phyloP scores from a whole-genome alignment of 768 basidiomycete species.

The Pleurotus platypus region DNA sequence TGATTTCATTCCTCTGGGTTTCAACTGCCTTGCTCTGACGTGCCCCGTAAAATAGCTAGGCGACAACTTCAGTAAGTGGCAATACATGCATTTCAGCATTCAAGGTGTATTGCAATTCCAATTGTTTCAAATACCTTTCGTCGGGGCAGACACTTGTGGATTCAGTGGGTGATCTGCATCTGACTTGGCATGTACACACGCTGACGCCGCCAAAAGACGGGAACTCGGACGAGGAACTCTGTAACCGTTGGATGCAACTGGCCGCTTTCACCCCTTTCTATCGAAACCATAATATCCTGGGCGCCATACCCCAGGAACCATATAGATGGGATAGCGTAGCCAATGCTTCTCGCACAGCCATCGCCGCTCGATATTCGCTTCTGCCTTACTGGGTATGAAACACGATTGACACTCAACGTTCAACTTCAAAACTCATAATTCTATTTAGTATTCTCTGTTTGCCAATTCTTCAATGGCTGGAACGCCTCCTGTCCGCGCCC shows the following conservation, averaged over 20 bases:
- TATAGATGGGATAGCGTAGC: slow-evolving; percentile 82
- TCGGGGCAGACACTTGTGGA: slow-evolving; percentile 77
- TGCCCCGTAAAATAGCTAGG: slow-evolving; percentile 46
- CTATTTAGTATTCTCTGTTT: slow-evolving; percentile 62
- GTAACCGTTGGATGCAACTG: slow-evolving; percentile 86
- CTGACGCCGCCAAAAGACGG: neutral
- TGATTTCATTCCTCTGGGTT: neutral
- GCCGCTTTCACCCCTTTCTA: slow-evolving; percentile 81
- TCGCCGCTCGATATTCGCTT: slow-evolving; percentile 65
- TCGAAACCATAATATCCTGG: slow-evolving; percentile 69
- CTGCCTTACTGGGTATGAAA: slow-evolving; percentile 70
- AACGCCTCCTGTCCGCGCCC: slow-evolving; percentile 68
- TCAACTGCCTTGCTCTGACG: neutral
- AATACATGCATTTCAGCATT: slow-evolving; percentile 66
- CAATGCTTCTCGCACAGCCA: slow-evolving; percentile 67
- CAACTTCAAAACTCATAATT: neutral
- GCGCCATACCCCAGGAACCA: slow-evolving; percentile 74
- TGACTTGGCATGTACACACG: neutral
- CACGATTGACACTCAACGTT: slow-evolving; percentile 15
- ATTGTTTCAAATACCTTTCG: slow-evolving; percentile 79
- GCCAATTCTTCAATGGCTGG: slow-evolving; percentile 62
- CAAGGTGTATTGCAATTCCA: slow-evolving; percentile 82
- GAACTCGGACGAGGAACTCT: slow-evolving; percentile 61
- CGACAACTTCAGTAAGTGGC: slow-evolving; percentile 54
- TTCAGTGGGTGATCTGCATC: slow-evolving; percentile 36